Evolutionary conservation across 345 rosid species (phyloP).

Genomic region (Diplotaxis tenuifolia): DNA sequence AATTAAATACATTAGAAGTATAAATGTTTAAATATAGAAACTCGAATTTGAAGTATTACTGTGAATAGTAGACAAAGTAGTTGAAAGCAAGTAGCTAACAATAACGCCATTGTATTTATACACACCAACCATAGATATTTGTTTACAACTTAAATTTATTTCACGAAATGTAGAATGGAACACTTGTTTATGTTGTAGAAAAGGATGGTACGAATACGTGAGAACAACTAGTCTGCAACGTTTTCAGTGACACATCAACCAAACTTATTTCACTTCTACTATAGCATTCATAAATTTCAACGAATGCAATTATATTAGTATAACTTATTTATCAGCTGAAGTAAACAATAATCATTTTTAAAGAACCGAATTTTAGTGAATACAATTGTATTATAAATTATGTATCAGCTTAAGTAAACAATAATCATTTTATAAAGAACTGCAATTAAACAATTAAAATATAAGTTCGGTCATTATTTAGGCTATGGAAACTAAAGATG

Average conservation of each 20-base stretch:
- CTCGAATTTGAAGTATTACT: background rate
- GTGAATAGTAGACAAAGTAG: no score
- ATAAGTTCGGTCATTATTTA: no score
- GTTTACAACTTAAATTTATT: background rate
- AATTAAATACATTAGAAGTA: background rate
- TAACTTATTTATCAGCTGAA: background rate
- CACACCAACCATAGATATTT: background rate
- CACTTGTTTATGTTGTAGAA: background rate
- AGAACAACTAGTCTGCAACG: background rate
- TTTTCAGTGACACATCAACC: background rate
- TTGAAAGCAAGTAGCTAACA: slow-evolving; percentile 6
- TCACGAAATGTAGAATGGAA: background rate
- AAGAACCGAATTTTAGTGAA: no score
- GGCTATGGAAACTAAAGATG: no score
- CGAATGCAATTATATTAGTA: no score
- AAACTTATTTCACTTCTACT: background rate
- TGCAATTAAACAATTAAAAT: no score
- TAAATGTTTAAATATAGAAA: background rate
- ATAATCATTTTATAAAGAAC: no score
- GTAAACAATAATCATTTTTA: no score
- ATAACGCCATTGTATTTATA: background rate
- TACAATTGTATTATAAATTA: no score
- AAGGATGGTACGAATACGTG: background rate
- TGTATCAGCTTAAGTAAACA: background rate
- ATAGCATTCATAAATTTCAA: background rate